Evolutionary conservation across 768 basidiomycete species (phyloP).

Genomic region (Psilocybe tampanensis): DNA sequence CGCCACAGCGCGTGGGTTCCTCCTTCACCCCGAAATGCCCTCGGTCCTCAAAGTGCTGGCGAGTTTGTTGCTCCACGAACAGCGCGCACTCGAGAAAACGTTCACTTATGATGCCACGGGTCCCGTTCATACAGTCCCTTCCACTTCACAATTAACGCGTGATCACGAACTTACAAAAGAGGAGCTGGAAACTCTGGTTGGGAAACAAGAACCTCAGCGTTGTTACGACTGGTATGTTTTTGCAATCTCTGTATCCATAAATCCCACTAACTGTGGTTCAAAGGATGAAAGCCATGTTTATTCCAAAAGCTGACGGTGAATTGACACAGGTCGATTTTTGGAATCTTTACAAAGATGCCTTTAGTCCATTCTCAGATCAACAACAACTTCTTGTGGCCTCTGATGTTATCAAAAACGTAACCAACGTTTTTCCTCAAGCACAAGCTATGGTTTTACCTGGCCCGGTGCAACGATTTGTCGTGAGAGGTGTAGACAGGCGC

Average conservation of each 20-base stretch:
- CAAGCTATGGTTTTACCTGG: slow-evolving; percentile 85
- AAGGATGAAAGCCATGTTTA: slow-evolving; percentile 94
- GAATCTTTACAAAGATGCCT: slow-evolving; percentile 89
- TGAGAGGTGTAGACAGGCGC: slow-evolving; percentile 79
- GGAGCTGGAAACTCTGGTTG: slow-evolving; percentile 62
- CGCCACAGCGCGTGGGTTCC: slow-evolving; percentile 75
- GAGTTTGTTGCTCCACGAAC: slow-evolving; percentile 68
- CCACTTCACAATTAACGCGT: slow-evolving; percentile 45
- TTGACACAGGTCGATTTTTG: slow-evolving; percentile 95
- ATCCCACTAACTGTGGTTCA: not conserved
- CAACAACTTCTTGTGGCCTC: slow-evolving; percentile 77
- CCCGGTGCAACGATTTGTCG: slow-evolving; percentile 77
- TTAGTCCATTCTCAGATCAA: slow-evolving; percentile 59
- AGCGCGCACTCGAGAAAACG: slow-evolving; percentile 59
- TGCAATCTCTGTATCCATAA: not conserved
- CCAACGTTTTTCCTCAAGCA: slow-evolving; percentile 80
- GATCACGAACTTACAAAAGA: slow-evolving; percentile 73
- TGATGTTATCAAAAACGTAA: slow-evolving; percentile 95
- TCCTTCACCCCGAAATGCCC: slow-evolving; percentile 71
- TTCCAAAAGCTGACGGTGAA: slow-evolving; percentile 73
- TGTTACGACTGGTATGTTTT: slow-evolving; percentile 77
- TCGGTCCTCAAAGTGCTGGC: slow-evolving; percentile 69
- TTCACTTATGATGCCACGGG: slow-evolving; percentile 66
- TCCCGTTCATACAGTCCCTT: slow-evolving; percentile 58
- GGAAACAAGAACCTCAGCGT: slow-evolving; percentile 71